These are phyloP conservation scores for Sphaerobolus stellatus DNA, from an alignment of 1,284 basidiomycete genomes.

Conservation along the genomic window DNA sequence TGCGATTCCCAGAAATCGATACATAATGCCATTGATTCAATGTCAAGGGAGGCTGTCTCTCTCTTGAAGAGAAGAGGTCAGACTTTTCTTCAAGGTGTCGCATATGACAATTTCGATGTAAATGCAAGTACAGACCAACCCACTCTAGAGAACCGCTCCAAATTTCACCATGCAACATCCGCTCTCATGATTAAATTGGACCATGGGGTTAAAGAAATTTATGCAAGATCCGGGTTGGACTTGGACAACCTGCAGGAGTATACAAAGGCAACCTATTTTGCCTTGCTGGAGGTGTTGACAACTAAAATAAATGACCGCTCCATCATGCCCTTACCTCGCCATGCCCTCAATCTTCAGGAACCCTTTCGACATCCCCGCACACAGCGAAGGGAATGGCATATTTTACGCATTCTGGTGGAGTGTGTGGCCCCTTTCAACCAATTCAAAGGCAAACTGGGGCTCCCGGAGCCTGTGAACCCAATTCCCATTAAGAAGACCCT, in stretches of 20 bases:
- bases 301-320: too few species aligned
- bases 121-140: neutral
- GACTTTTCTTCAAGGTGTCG: neutral
- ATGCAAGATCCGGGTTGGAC: too few species aligned
- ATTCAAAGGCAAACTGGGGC: neutral
- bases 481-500: neutral
- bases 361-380: too few species aligned
- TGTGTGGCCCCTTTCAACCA: neutral
- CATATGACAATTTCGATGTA: slow-evolving; percentile 1
- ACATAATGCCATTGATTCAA: neutral
- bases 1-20: neutral
- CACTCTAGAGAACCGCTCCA: neutral
- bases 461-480: neutral
- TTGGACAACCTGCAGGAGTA: too few species aligned
- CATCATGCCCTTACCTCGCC: too few species aligned
- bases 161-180: neutral
- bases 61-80: neutral
- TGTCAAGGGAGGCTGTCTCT: neutral
- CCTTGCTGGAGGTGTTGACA: too few species aligned
- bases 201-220: neutral
- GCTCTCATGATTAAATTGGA: neutral
- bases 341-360: too few species aligned
- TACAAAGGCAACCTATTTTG: too few species aligned
- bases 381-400: neutral
- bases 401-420: neutral